Evolutionary conservation across 164 flowering plant species (phyloP), one percentile per base, ranked within the genome.

Genomic region (Vitis labrusca): DNA sequence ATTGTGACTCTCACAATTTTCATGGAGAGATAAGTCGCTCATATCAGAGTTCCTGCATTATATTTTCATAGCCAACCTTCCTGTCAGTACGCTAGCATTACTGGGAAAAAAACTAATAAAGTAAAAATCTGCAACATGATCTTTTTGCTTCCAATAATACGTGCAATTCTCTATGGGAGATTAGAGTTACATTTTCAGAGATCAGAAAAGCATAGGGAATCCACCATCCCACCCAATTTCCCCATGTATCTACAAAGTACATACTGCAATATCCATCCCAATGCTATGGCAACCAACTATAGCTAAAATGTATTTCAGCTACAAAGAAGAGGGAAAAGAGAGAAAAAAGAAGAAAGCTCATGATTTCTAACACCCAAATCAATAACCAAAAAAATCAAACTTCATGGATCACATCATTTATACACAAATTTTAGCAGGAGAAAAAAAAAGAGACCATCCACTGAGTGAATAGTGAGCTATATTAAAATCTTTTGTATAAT

Each of bases 31-130:
- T 47, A 48, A 52, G 55, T 72, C 67, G 59, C 77, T 74, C 19
- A 61, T 72, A 29, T 63, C 79, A 51, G 66, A 44, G 49, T 61
- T 74, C 80, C 93, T 90, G 86, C 64, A 72, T 52, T 30, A 70
- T 12, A 68, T 37, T 23, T 16, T 6, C 14, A 63, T 15, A 44
- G 52, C 52, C 11, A 48, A 50, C 50, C 50, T 49, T 9, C 5
- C 32, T 8, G 44, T 64, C 14, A 15, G 16, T 48, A 14, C 16
- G 1, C 56, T 15, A 64, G 54, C 13, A 11, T 19, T 44, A n/a
- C 7, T 62, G 48, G 27, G 51, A 62, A 44, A 62, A 23, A 17
- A 11, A 64, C 66, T 49, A 17, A 14, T 64, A 2, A 64, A 64
- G 66, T 30, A 9, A 23, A 64, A 62, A 13, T 62, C 65, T 44